phyloP scores from a whole-genome alignment of 768 basidiomycete genomes.

The Lentinula raphanica region DNA sequence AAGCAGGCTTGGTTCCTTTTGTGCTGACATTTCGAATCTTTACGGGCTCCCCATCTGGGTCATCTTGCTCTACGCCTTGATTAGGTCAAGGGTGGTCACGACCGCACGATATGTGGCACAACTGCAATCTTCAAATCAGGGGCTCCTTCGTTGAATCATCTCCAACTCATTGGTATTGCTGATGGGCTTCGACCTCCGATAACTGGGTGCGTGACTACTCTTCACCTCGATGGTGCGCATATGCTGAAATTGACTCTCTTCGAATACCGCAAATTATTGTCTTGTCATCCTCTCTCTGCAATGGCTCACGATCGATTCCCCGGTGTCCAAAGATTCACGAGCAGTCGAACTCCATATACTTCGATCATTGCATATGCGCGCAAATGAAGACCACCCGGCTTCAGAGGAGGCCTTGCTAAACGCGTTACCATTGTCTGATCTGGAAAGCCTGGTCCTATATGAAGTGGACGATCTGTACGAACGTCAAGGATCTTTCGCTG shows the following conservation, averaged over 20 bases:
- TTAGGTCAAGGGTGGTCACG: background rate
- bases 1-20: constrained; percentile 22
- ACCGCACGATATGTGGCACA: constrained; percentile 19
- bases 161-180: constrained; percentile 38
- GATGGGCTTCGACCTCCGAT: constrained; percentile 36
- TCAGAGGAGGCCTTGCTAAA: no score
- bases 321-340: constrained; percentile 5
- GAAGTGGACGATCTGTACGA: no score
- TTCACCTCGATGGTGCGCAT: constrained; percentile 40
- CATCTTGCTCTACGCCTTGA: constrained; percentile 34
- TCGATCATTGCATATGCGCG: constrained; percentile 36
- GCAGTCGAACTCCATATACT: constrained; percentile 29
- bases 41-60: constrained; percentile 29
- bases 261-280: constrained; percentile 31
- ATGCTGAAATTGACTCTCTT: constrained; percentile 28
- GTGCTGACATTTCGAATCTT: constrained; percentile 19
- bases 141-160: constrained; percentile 30
- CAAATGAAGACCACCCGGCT: constrained; percentile 19
- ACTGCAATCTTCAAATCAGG: constrained; percentile 28
- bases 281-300: constrained; percentile 39
- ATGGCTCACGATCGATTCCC: constrained; percentile 21
- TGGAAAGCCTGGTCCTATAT: no score
- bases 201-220: constrained; percentile 25
- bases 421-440: no score
- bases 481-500: no score